Evolutionary conservation across 352 stramenopile genomes (phyloP), one percentile per base, ranked within the genome.

Genomic region (Phytophthora pseudosyringae): DNA sequence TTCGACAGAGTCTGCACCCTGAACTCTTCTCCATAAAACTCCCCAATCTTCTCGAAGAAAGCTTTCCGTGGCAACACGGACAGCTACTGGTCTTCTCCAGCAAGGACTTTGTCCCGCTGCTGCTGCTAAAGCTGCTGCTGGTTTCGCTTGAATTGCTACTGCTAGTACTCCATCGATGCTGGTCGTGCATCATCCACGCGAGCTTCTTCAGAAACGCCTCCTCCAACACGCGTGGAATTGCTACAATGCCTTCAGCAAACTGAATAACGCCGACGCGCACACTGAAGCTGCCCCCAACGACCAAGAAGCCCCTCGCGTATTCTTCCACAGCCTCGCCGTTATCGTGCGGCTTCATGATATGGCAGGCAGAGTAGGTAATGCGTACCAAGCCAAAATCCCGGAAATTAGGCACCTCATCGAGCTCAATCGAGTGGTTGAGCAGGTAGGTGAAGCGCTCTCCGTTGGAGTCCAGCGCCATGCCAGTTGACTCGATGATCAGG

Each of bases 161-260:
- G 35, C 45, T 63, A 12, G 50, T 8, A 16, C 44, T 67, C 18
- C 29, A 49, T 29, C 43, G 43, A 18, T 75, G 61, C 16, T 71
- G 59, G 44, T 73, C 45, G 29, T 71, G 52, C 62, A 86, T 71
- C 15, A 86, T 49, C 75, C 75, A 82, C 15, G 54, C 25, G 6
- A 86, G 70, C 29, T 86, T 86, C 49, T 83, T 83, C 40, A 80
- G 58, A 38, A 82, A 78, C 0, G 67, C 52, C 35, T 74, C 73
- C 15, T 86, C 78, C 21, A 80, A 61, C 1, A 73, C 60, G 1
- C 58, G 59, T 4, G 73, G 46, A 5, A 66, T 28, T 6, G 48
- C n/a, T 0, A 68, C 31, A 11, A 83, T 38, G 10, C 62, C 64
- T 31, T 81, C 76, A 38, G 59, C 59, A 5, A 74, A 46, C 25